phyloP scores from a whole-genome alignment of 176 grass and related monocot species.

The Chloris gayana region DNA sequence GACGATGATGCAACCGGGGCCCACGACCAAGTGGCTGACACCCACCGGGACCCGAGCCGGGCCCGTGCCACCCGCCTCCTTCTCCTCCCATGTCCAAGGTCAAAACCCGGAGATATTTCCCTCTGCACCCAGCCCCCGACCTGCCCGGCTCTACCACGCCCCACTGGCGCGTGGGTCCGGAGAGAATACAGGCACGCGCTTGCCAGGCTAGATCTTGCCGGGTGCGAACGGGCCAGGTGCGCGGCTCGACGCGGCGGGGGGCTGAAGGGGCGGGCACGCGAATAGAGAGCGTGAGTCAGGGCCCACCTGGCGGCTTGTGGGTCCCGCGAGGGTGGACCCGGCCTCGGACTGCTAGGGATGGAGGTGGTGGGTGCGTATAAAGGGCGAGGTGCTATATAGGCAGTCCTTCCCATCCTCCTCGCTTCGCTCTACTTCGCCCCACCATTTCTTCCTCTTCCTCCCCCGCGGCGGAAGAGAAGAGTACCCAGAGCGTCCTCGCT shows the following conservation, averaged over 20 bases:
- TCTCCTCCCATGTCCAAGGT: background rate
- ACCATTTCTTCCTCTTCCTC: background rate
- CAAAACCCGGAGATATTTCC: slow-evolving; percentile 19
- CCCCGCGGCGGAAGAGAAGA: background rate
- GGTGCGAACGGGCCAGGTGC: slow-evolving; percentile 20
- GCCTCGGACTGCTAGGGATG: background rate
- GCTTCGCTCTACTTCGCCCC: background rate
- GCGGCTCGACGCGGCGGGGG: background rate
- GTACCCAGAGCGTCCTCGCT: background rate
- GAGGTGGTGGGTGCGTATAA: slow-evolving; percentile 36
- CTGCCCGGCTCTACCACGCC: rapidly evolving
- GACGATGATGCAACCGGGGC: slow-evolving; percentile 9
- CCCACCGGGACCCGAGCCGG: no score
- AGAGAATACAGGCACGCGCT: background rate
- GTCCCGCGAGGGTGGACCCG: background rate
- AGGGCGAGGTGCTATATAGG: slow-evolving; percentile 32
- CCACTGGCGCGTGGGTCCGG: slow-evolving; percentile 22
- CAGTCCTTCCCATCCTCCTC: slow-evolving; percentile 10
- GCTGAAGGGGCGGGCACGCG: slow-evolving; percentile 38
- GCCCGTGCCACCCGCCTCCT: no score
- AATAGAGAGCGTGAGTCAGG: background rate
- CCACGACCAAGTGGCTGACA: slow-evolving; percentile 35
- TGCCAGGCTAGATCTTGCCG: background rate
- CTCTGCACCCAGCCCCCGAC: background rate
- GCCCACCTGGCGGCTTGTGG: slow-evolving; percentile 18